Evolutionary conservation across 352 stramenopile genomes (phyloP), one percentile per base, ranked within the genome.

Genomic region (Phytophthora sojae): DNA sequence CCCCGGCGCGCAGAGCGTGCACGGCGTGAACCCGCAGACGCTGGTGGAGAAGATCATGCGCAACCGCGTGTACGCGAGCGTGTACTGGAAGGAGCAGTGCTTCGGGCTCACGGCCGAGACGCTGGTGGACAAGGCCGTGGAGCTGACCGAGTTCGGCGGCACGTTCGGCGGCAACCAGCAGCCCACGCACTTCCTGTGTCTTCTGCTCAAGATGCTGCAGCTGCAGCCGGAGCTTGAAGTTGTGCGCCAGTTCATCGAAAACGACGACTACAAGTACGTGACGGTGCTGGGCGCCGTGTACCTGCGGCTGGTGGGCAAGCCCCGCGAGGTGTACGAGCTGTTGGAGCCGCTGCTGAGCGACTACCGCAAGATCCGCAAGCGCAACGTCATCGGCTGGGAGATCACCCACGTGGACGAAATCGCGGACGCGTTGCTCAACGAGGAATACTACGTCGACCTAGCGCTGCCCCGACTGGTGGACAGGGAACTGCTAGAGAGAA

Each of bases 211-310:
- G 83, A 91, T 99, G 84, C 77, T 99, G 47, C 97, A 99, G 79
- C 88, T 99, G 50, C 92, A 99, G 72, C 97, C 97, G 1, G 97
- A 99, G 67, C 81, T 96, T 37, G 97, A 99, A 30, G 97, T 99
- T 45, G 83, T 99, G 25, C 73, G 67, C 29, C 78, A 87, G 44
- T 99, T 99, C 73, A 94, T 99, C 19, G 78, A 98, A 60, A 99
- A 99, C 72, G 94, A 99, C 7, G 95, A 99, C 68, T 99, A 99
- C 85, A 99, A 99, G 85, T 99, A 99, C 79, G 83, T 99, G 53
- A 92, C 95, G 47, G 86, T 96, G 11, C 79, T 99, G 11, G 98
- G 97, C 3, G 95, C 95, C 2, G 98, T 99, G 66, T 99, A 99
- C 75, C 56, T 99, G 59, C 81, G 97, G 14, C 83, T 99, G n/a